A percentile compares a stretch with the other conserved stretches of the same genome.
Evolutionary conservation across 495 filamentous ascomycete genomes (phyloP).

Genomic region (Neurospora sp.): DNA sequence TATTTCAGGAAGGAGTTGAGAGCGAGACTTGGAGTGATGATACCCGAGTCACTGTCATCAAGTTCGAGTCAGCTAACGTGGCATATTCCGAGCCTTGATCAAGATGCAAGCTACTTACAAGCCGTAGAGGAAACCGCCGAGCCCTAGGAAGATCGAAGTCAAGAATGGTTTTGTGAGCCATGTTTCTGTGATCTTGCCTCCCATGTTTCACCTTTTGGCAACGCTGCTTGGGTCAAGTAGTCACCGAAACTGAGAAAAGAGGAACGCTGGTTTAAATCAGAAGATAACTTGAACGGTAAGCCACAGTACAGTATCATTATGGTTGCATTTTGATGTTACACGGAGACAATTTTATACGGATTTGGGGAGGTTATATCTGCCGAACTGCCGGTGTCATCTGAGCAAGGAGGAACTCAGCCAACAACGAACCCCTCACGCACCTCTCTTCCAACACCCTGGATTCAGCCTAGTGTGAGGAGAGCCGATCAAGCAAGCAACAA

Average conservation of each 20-base stretch:
- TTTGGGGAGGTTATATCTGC: neutral
- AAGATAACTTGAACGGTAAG: neutral
- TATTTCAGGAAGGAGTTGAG: slow-evolving; percentile 32
- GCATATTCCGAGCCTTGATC: neutral
- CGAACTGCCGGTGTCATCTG: neutral
- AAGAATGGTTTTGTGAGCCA: slow-evolving; percentile 24
- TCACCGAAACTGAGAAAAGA: neutral
- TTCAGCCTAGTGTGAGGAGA: neutral
- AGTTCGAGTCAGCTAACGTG: neutral
- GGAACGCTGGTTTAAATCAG: neutral
- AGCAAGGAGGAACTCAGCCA: neutral
- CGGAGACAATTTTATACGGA: neutral
- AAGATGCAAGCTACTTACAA: slow-evolving; percentile 13
- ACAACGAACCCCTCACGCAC: neutral
- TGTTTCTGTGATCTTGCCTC: neutral
- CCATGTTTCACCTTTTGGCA: neutral
- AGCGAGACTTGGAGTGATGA: slow-evolving; percentile 36
- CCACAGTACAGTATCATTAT: neutral
- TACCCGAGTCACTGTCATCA: slow-evolving; percentile 25
- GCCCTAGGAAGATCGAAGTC: slow-evolving; percentile 24
- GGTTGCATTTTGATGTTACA: neutral
- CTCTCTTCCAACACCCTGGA: neutral
- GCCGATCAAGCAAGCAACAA: neutral
- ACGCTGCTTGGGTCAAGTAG: neutral
- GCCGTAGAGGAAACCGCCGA: slow-evolving; percentile 27